Base-by-base conservation (phyloP, 805 yeast genomes). In the Ogataea polymorpha region DNA sequence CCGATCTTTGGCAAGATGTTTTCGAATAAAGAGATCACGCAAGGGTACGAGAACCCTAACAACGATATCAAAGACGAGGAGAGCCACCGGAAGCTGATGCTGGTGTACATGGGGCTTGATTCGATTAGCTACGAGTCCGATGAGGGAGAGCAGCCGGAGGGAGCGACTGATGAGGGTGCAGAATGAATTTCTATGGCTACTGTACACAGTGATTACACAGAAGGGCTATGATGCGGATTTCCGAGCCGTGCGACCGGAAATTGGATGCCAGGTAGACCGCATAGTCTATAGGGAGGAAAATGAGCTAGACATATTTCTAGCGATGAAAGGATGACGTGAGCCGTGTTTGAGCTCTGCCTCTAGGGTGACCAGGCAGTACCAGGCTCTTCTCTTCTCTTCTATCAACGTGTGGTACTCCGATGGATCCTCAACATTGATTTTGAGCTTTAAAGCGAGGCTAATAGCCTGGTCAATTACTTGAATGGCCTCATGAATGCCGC, bases 21-120 rank as follows among this genome's bases (percentile, higher is more conserved):
- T 40, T 45, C 49, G 15, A 56, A 53, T 25, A 59, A 60, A 37
- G 65, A 60, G 23, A 46, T 61, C 35, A 48, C 45, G 2, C 30
- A 41, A 13, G 60, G 58, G 9, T 61, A 61, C 35, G 37, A 34
- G n/a, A 53, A 49, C 37, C 53, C 53, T 6, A 46, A 41, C 23
- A 46, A 48, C 35, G 66, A 60, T 39, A 61, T 61, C 14, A 58
- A 53, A 37, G 65, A 61, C 39, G 48, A 58, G 24, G 65, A 61
- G 15, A 48, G 58, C 25, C 66, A 63, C 35, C 53, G 61, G 32
- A 63, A 63, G 37, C 48, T 63, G 46, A 48, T 63, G 59, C 42
- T 63, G 32, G 65, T 63, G n/a, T 63, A 63, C 43, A 61, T 61
- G 63, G 68, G 68, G 6, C 46, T 63, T 34, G 67, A 63, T 40